Conservation (phyloP, 2,329 filamentous ascomycete genomes). For the Hymenoscyphus fraxineus region DNA sequence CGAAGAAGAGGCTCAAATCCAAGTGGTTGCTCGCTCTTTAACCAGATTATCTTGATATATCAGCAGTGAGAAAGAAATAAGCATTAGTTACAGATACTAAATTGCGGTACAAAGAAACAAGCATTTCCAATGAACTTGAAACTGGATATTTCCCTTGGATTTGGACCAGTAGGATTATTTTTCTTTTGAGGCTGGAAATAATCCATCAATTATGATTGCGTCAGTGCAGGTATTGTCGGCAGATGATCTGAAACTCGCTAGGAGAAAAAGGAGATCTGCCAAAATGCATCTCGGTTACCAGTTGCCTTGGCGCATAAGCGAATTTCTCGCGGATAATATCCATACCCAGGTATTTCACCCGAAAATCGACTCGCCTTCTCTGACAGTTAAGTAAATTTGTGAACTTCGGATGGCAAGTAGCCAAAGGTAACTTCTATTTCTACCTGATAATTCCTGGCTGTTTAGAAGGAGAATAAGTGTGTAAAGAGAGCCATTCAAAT, state of each 20-base stretch:
- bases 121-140: conserved; percentile 8
- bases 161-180: conserved; percentile 6
- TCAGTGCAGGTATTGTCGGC: not conserved
- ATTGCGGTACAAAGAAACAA: conserved; percentile 7
- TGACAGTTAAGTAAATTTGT: not conserved
- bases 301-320: not conserved
- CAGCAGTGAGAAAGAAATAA: not conserved
- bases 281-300: conserved; percentile 10
- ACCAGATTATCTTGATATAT: conserved; percentile 4
- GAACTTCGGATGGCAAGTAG: not conserved
- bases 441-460: not conserved
- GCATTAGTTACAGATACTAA: conserved; percentile 7
- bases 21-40: conserved; percentile 6
- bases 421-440: not conserved
- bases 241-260: conserved; percentile 5
- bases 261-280: conserved; percentile 7
- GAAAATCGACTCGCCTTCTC: not conserved
- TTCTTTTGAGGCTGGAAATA: conserved; percentile 1
- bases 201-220: not conserved
- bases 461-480: not conserved
- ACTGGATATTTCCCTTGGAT: not conserved
- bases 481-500: not conserved
- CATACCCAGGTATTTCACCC: not conserved
- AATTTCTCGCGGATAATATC: not conserved
- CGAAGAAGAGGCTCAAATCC: not conserved